These are phyloP conservation scores for Ceratocystiopsis minuta DNA, from an alignment of 2,329 filamentous ascomycete species.

Conservation along the genomic window DNA sequence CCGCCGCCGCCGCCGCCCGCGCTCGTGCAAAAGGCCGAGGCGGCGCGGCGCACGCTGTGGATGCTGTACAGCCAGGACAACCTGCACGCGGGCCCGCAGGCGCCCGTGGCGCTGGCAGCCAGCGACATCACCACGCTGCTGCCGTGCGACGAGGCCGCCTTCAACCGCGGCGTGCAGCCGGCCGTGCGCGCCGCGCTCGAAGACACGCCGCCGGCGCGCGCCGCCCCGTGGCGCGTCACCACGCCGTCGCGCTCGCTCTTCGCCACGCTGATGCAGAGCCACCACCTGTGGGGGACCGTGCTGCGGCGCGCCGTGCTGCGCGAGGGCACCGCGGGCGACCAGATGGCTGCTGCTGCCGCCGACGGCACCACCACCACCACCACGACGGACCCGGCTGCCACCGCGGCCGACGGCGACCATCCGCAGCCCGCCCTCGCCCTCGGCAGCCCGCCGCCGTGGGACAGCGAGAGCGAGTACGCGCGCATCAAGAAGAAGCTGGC, in stretches of 20 bases:
- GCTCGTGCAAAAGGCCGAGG: constrained; percentile 31
- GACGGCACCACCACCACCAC: too few species aligned
- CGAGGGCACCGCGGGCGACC: too few species aligned
- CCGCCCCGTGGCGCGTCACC: constrained; percentile 24
- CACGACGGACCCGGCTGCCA: constrained; percentile 16
- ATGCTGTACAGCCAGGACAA: constrained; percentile 42
- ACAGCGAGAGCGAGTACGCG: constrained; percentile 28
- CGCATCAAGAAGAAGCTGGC: constrained; percentile 23
- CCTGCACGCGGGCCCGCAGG: constrained; percentile 32
- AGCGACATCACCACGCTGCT: constrained; percentile 36
- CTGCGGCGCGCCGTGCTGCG: constrained; percentile 31
- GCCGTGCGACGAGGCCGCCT: constrained; percentile 34
- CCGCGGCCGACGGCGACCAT: too few species aligned
- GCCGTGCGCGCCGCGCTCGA: constrained; percentile 32
- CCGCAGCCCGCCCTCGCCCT: too few species aligned
- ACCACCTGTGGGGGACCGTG: constrained; percentile 35
- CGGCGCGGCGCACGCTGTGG: constrained; percentile 40
- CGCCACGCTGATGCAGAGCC: constrained; percentile 35
- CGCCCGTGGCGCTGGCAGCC: constrained; percentile 31
- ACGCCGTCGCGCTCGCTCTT: constrained; percentile 32
- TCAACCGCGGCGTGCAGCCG: constrained; percentile 28
- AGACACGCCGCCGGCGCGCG: constrained; percentile 30
- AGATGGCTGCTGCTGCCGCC: too few species aligned
- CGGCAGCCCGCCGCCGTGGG: constrained; percentile 25
- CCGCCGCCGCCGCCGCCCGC: constrained; percentile 18